phyloP scores from a whole-genome alignment of 345 rosid genomes.

The Schrenkiella parvula region DNA sequence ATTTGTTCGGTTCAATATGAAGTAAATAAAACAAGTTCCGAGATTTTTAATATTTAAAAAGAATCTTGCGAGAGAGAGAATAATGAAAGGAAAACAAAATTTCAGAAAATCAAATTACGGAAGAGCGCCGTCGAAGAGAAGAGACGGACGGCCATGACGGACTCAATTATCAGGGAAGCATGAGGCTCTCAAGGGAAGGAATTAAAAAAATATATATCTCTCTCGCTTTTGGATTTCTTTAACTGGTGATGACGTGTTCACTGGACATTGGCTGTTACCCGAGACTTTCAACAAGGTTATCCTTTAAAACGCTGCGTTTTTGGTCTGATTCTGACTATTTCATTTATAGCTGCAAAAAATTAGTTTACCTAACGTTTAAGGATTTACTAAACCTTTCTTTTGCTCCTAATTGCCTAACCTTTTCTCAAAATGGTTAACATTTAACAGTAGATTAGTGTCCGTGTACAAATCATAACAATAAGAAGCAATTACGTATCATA shows the following conservation, averaged over 20 bases:
- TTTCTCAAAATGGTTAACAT: no score
- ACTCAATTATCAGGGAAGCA: slow-evolving; percentile 41
- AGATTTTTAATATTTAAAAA: neutral
- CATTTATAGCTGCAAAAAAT: neutral
- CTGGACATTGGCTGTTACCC: neutral
- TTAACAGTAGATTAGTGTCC: neutral
- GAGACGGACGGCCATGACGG: slow-evolving; percentile 56
- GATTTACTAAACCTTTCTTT: neutral
- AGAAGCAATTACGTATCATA: neutral
- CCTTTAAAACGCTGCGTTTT: slow-evolving; percentile 24
- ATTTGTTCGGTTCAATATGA: neutral
- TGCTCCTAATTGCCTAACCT: no score
- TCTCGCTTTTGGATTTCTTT: slow-evolving; percentile 5
- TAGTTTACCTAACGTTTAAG: no score
- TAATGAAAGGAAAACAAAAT: no score
- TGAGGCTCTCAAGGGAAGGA: slow-evolving; percentile 1
- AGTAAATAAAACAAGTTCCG: neutral
- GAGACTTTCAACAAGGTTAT: neutral
- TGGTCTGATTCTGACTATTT: neutral
- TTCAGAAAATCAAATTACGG: slow-evolving; percentile 30
- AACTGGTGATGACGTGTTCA: neutral
- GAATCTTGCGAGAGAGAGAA: neutral
- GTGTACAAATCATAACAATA: neutral
- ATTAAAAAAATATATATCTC: no score
- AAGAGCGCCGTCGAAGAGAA: slow-evolving; percentile 46